Conservation (phyloP, 2,329 filamentous ascomycete genomes). For the Talaromyces sp. region DNA sequence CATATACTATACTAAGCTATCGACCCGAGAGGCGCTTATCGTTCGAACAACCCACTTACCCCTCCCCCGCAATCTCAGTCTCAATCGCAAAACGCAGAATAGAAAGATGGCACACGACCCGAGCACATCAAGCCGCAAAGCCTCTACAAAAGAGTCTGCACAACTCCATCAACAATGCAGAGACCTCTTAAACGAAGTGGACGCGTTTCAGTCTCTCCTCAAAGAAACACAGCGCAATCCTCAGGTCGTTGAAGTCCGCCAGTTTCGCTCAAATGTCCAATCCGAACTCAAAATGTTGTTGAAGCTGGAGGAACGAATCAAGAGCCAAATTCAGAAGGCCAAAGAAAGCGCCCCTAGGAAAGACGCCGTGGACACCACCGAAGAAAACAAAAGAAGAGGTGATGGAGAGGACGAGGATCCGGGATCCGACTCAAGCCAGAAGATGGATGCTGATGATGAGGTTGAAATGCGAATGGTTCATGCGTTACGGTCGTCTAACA, state of each 20-base stretch:
- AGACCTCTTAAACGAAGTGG: conserved; percentile 49
- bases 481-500: conserved; percentile 65
- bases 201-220: conserved; percentile 48
- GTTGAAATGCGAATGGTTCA: conserved; percentile 49
- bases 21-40: too few relatives aligned
- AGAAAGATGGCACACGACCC: conserved; percentile 8
- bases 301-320: conserved; percentile 40
- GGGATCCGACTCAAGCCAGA: background rate
- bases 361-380: background rate
- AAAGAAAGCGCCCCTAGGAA: background rate
- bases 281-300: conserved; percentile 54
- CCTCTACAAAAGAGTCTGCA: conserved; percentile 27
- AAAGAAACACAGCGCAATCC: conserved; percentile 46
- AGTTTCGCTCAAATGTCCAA: conserved; percentile 51
- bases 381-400: background rate
- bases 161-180: conserved; percentile 43
- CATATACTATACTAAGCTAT: too few relatives aligned
- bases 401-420: background rate
- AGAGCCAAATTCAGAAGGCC: conserved; percentile 6
- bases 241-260: conserved; percentile 53
- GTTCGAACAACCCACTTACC: background rate
- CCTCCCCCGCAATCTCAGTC: background rate
- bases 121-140: conserved; percentile 1
- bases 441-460: conserved; percentile 21
- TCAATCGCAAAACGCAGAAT: too few relatives aligned